Percentiles rank a stretch among this genome's conserved stretches.
Evolutionary conservation across 148 eudicot species (phyloP).

Genomic region (Dianthus caryophyllus): DNA sequence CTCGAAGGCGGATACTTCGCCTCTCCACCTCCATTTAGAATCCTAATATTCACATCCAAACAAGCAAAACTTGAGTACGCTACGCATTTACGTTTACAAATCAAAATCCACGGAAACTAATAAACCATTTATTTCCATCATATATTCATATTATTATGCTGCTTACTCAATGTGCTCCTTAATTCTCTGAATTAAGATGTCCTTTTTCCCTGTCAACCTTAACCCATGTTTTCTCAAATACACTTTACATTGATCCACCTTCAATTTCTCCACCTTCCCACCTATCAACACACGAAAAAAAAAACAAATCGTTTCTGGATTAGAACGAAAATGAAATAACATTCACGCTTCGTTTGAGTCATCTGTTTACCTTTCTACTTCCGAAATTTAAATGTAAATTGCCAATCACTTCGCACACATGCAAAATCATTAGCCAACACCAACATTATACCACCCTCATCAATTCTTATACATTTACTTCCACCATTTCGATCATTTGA

Average conservation of each 20-base stretch:
- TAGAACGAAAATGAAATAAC: neutral
- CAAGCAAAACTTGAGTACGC: neutral
- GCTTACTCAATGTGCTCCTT: constrained; percentile 63
- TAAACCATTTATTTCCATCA: neutral
- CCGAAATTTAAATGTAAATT: no score
- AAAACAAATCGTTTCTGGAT: neutral
- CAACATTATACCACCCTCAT: no score
- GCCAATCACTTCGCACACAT: no score
- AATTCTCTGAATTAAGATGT: constrained; percentile 51
- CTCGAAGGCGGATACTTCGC: constrained; percentile 62
- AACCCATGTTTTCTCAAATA: constrained; percentile 72
- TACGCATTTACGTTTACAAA: neutral
- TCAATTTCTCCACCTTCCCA: constrained; percentile 60
- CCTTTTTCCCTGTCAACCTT: constrained; percentile 70
- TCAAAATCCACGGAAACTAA: neutral
- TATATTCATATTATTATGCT: neutral
- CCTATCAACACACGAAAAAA: constrained; percentile 28
- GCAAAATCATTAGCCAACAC: no score
- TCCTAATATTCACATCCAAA: constrained; percentile 31
- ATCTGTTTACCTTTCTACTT: no score
- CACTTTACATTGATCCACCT: constrained; percentile 79
- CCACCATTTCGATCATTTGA: no score
- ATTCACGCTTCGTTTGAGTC: neutral
- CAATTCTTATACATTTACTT: no score
- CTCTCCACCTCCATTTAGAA: constrained; percentile 59